phyloP scores from a whole-genome alignment of 768 basidiomycete species.

The Boletus tomentosulus region DNA sequence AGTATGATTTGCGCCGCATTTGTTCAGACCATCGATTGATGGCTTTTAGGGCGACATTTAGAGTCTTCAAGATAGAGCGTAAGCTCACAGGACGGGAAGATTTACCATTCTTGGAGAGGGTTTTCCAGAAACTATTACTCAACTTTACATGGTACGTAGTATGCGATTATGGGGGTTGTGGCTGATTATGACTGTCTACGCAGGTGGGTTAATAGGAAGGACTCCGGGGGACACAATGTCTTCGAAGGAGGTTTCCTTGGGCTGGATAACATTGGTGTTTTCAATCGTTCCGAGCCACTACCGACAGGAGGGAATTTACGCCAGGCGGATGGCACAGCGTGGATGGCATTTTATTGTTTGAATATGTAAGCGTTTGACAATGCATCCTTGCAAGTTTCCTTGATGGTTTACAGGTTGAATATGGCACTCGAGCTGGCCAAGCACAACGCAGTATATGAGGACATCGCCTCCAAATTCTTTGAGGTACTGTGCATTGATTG shows the following conservation, averaged over 20 bases:
- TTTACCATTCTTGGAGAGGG: slow-evolving; percentile 88
- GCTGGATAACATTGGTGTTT: slow-evolving; percentile 95
- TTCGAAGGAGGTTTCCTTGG: slow-evolving; percentile 99
- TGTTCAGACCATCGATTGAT: neutral
- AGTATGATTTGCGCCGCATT: slow-evolving; percentile 10
- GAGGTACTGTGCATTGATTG: slow-evolving; percentile 44
- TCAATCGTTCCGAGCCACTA: slow-evolving; percentile 95
- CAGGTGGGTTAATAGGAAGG: slow-evolving; percentile 99
- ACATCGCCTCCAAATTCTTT: slow-evolving; percentile 98
- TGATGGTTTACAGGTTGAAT: slow-evolving; percentile 61
- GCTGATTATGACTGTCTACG: slow-evolving; percentile 1
- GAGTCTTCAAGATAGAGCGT: slow-evolving; percentile 98
- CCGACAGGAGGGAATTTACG: slow-evolving; percentile 93
- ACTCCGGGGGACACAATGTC: slow-evolving; percentile 89
- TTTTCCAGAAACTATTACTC: slow-evolving; percentile 94
- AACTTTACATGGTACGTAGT: slow-evolving; percentile 88
- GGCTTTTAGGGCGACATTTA: slow-evolving; percentile 81
- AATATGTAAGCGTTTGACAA: slow-evolving; percentile 66
- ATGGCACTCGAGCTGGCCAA: slow-evolving; percentile 98
- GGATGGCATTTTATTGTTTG: slow-evolving; percentile 99
- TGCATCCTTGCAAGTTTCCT: neutral
- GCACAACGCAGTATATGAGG: slow-evolving; percentile 96
- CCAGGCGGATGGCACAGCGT: slow-evolving; percentile 97
- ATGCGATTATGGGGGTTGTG: neutral
- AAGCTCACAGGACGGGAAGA: slow-evolving; percentile 92